Evolutionary conservation across 176 grass and related monocot species (phyloP), one percentile per base, ranked within the genome.

Genomic region (Thinopyrum elongatum): DNA sequence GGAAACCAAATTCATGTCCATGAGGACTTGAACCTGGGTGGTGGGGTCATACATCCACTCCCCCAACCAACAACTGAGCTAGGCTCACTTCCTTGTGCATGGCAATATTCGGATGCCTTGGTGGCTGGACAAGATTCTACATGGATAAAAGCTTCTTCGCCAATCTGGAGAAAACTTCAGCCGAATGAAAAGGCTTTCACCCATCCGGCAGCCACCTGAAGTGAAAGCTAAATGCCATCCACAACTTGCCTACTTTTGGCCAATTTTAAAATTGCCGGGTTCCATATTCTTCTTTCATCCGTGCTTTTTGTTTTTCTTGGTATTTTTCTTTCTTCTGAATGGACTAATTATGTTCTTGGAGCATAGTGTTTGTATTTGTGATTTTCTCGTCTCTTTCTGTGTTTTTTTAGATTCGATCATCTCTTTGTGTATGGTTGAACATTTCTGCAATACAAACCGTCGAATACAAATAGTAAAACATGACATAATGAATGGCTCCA

Each of bases 181-280:
- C 33, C 22, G 44, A 28, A 80, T 44, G 21, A 91, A 80, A 83
- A 83, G 65, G 47, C 17, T 21, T 4, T 29, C 64, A 21, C 39
- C 63, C 61, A 46, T 87, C 30, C 30, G 30, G 30, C 84, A 74
- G 44, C 58, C 67, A 74, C 58, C 74, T 87, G 76, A 87, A 80
- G 76, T 35, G 85, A 91, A 87, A 84, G 80, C 85, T 80, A 84
- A 82, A 23, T 67, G 61, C 44, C 89, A 87, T 87, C 68, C 3
- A 38, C 85, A 80, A 80, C 75, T 86, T 76, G 80, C 76, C 85
- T 31, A 28, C 85, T 84, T 85, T 85, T 83, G 69, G 66, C 55
- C 89, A 79, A 87, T 83, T 83, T 83, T 91, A 84, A 84, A 86
- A 75, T 87, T 31, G 65, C 58, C 26, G 1, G 42, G 38, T 53